A percentile compares a stretch with the other conserved stretches of the same genome.
Evolutionary conservation across 208 protist species (phyloP).

Genomic region (Trypanosoma melophagium): DNA sequence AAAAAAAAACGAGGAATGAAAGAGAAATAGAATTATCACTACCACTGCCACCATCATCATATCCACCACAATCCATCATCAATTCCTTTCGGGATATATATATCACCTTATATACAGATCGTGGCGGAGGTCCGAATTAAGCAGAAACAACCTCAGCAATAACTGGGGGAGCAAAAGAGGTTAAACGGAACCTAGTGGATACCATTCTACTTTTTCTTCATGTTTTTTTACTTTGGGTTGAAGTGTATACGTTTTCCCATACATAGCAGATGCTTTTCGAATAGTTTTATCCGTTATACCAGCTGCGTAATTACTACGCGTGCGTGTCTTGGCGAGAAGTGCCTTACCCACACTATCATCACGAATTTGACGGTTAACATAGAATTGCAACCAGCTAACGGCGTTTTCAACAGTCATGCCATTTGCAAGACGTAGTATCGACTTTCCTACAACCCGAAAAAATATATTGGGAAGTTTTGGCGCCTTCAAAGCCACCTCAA

Average conservation of each 20-base stretch:
- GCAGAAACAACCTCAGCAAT: no score
- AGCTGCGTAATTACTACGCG: conserved; percentile 19
- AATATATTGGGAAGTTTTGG: conserved; percentile 44
- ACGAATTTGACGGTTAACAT: conserved; percentile 45
- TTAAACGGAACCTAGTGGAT: background rate
- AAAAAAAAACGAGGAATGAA: no score
- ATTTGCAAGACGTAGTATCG: conserved; percentile 33
- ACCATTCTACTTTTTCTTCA: conserved; percentile 28
- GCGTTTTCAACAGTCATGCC: conserved; percentile 51
- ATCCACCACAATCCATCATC: no score
- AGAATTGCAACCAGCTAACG: conserved; percentile 64
- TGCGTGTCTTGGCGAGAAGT: conserved; percentile 30
- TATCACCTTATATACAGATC: no score
- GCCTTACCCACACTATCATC: conserved; percentile 72
- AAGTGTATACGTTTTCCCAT: conserved; percentile 21
- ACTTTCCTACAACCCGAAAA: conserved; percentile 59
- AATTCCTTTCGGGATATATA: no score
- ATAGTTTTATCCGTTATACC: conserved; percentile 21
- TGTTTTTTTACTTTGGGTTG: conserved; percentile 21
- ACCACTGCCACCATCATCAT: no score
- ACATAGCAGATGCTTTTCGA: conserved; percentile 22
- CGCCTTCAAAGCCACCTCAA: conserved; percentile 33
- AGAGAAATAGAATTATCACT: no score
- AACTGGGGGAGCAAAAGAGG: background rate
- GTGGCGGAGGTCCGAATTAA: no score